Evolutionary conservation across 2,329 filamentous ascomycete species (phyloP), one percentile per base, ranked within the genome.

Genomic region (Leptoxyphium fumago): DNA sequence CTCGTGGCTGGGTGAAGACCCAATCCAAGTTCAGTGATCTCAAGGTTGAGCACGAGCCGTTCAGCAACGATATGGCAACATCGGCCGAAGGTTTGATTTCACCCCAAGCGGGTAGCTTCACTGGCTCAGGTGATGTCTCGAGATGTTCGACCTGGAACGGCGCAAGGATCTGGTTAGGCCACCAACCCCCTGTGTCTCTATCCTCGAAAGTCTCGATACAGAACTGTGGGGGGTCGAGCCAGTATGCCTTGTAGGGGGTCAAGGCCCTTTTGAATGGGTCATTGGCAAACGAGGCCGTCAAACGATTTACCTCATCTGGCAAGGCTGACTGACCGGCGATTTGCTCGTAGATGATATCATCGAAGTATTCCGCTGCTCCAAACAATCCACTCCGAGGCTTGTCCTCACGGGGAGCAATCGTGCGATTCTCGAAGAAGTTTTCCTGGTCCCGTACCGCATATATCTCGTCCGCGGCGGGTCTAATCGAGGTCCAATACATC

Each of bases 11-110:
- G 40, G 42, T 38, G 11, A 59, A 44, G 10, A 62, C 46, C 62
- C 61, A 64, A 44, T 64, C 62, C 8, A 64, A 46, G 17, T 55
- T 61, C 15, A 64, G 42, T 1, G 57, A 62, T 1, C 54, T 59
- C 8, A 64, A 47, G 8, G 56, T 61, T 10, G 40, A 14, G 18
- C 51, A 50, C 5, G 48, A 48, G 29, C 38, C 50, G 2, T 43
- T 13, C 5, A 60, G 45, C 41, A 57, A 43, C 5, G 21, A 5
- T 9, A 52, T 38, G 2, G 51, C 51, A 8, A 47, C 48, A 28
- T 46, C 26, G n/a, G 50, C 43, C n/a, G 49, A 54, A 10, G 54
- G 48, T 13, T 49, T 42, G 44, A 43, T 47, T 28, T 56, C 54
- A 17, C 47, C 32, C 32, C 32, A 36, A 15, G 32, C 15, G 4